Conservation (phyloP, 2,329 filamentous ascomycete genomes). For the Trichoderma aggressivum region DNA sequence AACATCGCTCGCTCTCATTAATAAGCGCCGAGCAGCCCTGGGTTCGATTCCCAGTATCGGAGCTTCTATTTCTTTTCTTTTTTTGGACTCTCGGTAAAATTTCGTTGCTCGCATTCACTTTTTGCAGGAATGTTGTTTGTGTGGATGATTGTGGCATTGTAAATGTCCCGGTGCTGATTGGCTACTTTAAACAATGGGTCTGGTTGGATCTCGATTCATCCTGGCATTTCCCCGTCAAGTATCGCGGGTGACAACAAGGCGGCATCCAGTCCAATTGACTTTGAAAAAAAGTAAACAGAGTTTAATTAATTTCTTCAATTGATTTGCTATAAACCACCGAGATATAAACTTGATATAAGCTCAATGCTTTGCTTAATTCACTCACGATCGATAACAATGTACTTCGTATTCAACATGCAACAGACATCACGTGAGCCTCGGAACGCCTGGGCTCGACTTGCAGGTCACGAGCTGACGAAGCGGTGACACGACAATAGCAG, state of each 20-base stretch:
- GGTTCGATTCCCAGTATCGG: conserved; percentile 23
- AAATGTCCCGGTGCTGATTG: neutral
- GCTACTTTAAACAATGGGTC: neutral
- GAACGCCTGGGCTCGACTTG: neutral
- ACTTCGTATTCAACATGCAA: neutral
- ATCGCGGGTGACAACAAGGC: neutral
- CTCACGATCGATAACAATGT: neutral
- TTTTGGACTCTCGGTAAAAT: neutral
- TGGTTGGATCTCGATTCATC: neutral
- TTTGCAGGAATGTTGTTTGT: neutral
- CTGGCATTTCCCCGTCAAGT: neutral
- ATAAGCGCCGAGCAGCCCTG: conserved; percentile 19
- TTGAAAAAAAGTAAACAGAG: neutral
- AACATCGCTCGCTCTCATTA: conserved; percentile 33
- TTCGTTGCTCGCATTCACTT: neutral
- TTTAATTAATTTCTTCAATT: neutral
- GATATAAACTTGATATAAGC: neutral
- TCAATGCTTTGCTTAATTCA: neutral
- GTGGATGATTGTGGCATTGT: neutral
- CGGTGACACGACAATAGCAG: conserved; percentile 1
- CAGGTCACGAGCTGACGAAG: conserved; percentile 7
- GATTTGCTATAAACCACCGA: neutral
- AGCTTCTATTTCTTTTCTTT: conserved; percentile 1
- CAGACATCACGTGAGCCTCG: conserved; percentile 18
- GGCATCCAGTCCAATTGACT: neutral